Evolutionary conservation across 352 stramenopile genomes (phyloP).

Genomic region (Globisporangium spinosum): DNA sequence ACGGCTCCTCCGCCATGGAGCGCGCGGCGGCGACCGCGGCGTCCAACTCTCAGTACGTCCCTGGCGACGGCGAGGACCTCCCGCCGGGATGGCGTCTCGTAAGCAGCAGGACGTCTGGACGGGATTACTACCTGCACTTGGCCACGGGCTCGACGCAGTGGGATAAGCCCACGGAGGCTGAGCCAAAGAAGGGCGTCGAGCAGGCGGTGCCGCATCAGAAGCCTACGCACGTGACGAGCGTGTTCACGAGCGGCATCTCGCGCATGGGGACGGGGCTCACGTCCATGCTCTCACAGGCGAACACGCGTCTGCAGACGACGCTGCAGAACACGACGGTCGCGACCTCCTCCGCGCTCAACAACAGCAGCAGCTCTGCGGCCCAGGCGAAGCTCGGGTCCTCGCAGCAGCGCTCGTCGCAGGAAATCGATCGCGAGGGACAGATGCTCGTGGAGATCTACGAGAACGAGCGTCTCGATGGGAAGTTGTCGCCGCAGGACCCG

Average conservation of each 20-base stretch:
- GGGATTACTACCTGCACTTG: constrained; percentile 74
- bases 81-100: constrained; percentile 65
- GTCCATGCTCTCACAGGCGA: constrained; percentile 64
- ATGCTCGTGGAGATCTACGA: constrained; percentile 81
- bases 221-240: constrained; percentile 26
- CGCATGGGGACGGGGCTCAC: constrained; percentile 62
- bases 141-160: constrained; percentile 64
- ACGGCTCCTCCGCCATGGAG: constrained; percentile 35
- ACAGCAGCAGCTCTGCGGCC: constrained; percentile 15
- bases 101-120: constrained; percentile 58
- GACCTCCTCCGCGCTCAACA: constrained; percentile 17
- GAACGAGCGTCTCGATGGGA: constrained; percentile 80
- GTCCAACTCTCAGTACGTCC: constrained; percentile 28
- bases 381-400: constrained; percentile 33
- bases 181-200: constrained; percentile 38
- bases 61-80: constrained; percentile 31
- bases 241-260: constrained; percentile 65
- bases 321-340: constrained; percentile 44
- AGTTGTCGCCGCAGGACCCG: constrained; percentile 62
- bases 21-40: constrained; percentile 34
- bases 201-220: constrained; percentile 17
- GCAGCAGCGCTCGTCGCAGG: constrained; percentile 45
- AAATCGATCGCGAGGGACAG: constrained; percentile 68
- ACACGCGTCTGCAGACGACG: constrained; percentile 64
- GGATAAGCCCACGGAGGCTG: constrained; percentile 57